phyloP scores from a whole-genome alignment of 2,329 filamentous ascomycete species.

The Curvularia eragrostidis region DNA sequence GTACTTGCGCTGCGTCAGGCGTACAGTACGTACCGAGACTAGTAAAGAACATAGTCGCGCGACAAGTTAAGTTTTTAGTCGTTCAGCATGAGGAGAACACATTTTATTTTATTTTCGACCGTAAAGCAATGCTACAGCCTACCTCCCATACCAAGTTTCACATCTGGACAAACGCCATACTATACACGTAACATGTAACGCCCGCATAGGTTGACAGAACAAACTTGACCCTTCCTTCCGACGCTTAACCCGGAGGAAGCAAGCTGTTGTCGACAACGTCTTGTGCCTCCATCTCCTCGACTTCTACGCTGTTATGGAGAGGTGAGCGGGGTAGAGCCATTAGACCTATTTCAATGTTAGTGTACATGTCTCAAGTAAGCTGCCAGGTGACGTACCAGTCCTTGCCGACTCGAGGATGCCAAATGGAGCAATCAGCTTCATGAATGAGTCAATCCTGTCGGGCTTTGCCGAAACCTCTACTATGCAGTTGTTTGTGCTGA shows the following conservation, averaged over 20 bases:
- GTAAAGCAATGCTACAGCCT: background rate
- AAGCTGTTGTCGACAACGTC: constrained; percentile 95
- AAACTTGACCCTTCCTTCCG: constrained; percentile 2
- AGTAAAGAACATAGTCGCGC: too few relatives aligned
- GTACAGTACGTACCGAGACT: too few relatives aligned
- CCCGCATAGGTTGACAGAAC: constrained; percentile 6
- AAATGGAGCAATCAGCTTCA: constrained; percentile 93
- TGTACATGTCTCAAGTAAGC: background rate
- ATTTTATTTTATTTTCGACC: background rate
- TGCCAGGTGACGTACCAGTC: constrained; percentile 65
- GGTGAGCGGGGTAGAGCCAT: constrained; percentile 97
- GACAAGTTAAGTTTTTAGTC: background rate
- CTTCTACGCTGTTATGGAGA: constrained; percentile 75
- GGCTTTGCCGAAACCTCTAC: constrained; percentile 96
- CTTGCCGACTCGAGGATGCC: constrained; percentile 95
- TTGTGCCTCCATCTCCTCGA: constrained; percentile 83
- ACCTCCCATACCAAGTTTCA: constrained; percentile 1
- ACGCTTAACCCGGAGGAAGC: constrained; percentile 80
- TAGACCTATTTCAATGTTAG: constrained; percentile 61
- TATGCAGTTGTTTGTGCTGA: constrained; percentile 98
- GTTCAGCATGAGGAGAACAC: background rate
- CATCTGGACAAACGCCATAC: constrained; percentile 10
- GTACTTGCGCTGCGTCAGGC: too few relatives aligned
- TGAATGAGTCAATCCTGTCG: constrained; percentile 91
- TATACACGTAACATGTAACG: constrained; percentile 15